Percentiles rank a stretch among this genome's conserved stretches.
Evolutionary conservation across 441 rosid species (phyloP).

Genomic region (Populus hybrid): DNA sequence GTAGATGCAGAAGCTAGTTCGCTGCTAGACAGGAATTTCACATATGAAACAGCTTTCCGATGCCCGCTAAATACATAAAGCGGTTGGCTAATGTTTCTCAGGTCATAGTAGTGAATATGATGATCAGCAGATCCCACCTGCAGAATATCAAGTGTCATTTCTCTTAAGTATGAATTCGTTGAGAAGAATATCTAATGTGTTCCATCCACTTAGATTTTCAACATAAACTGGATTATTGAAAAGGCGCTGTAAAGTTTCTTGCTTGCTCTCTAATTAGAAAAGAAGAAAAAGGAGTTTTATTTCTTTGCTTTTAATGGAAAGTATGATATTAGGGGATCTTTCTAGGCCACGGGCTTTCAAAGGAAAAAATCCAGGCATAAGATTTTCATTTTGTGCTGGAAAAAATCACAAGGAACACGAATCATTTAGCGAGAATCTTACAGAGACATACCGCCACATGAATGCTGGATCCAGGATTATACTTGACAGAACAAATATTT

Average conservation of each 20-base stretch:
- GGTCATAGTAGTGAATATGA: conserved; percentile 70
- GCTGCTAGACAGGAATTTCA: conserved; percentile 67
- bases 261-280: too few relatives aligned
- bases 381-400: too few relatives aligned
- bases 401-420: not conserved
- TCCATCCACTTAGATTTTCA: not conserved
- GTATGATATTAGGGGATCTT: too few relatives aligned
- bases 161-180: not conserved
- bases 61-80: conserved; percentile 78
- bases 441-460: conserved; percentile 58
- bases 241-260: not conserved
- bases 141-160: conserved; percentile 3
- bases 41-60: conserved; percentile 79
- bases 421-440: not conserved
- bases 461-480: conserved; percentile 86
- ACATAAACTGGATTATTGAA: not conserved
- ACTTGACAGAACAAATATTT: conserved; percentile 83
- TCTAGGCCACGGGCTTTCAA: too few relatives aligned
- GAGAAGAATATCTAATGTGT: not conserved
- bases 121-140: conserved; percentile 94
- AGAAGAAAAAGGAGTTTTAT: too few relatives aligned
- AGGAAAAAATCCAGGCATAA: too few relatives aligned
- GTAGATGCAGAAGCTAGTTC: conserved; percentile 91
- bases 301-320: too few relatives aligned
- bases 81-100: conserved; percentile 72